Conservation (phyloP, 495 filamentous ascomycete genomes). For the Aspergillus campestris region DNA sequence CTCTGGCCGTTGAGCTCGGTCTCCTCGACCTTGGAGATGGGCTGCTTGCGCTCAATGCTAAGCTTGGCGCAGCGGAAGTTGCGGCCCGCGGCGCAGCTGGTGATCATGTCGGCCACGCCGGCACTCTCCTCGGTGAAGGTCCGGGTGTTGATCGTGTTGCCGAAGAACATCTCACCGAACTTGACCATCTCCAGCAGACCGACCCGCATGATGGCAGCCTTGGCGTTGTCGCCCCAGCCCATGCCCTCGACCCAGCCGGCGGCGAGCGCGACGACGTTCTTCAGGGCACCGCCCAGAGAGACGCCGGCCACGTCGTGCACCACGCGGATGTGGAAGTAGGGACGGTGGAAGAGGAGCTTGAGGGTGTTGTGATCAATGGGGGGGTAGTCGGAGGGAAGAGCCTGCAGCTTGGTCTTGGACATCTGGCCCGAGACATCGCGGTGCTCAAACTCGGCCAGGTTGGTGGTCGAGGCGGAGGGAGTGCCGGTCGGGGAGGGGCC, state of each 20-base stretch:
- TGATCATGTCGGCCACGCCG: slow-evolving; percentile 94
- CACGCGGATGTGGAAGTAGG: slow-evolving; percentile 94
- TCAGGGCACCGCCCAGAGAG: slow-evolving; percentile 89
- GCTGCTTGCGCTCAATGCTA: slow-evolving; percentile 67
- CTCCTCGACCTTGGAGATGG: slow-evolving; percentile 80
- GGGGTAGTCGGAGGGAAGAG: slow-evolving; percentile 72
- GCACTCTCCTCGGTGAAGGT: slow-evolving; percentile 97
- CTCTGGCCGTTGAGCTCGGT: slow-evolving; percentile 94
- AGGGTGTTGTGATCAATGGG: slow-evolving; percentile 71
- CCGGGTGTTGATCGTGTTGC: slow-evolving; percentile 60
- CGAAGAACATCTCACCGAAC: slow-evolving; percentile 90
- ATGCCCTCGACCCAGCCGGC: slow-evolving; percentile 93
- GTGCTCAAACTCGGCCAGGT: slow-evolving; percentile 55
- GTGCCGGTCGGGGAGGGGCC: slow-evolving; percentile 55
- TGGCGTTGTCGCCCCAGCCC: slow-evolving; percentile 97
- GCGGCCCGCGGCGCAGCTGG: slow-evolving; percentile 79
- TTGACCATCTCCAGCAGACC: slow-evolving; percentile 91
- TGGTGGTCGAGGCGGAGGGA: slow-evolving; percentile 46
- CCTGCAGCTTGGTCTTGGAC: slow-evolving; percentile 56
- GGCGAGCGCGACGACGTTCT: slow-evolving; percentile 93
- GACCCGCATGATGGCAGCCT: slow-evolving; percentile 93
- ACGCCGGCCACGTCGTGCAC: slow-evolving; percentile 91
- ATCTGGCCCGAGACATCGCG: slow-evolving; percentile 53
- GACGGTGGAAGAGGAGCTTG: slow-evolving; percentile 83
- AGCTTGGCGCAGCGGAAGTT: slow-evolving; percentile 93